A percentile compares a stretch with the other conserved stretches of the same genome.
Conservation (phyloP, 31 red algal genomes). For the Odonthalia washingtoniensis region DNA sequence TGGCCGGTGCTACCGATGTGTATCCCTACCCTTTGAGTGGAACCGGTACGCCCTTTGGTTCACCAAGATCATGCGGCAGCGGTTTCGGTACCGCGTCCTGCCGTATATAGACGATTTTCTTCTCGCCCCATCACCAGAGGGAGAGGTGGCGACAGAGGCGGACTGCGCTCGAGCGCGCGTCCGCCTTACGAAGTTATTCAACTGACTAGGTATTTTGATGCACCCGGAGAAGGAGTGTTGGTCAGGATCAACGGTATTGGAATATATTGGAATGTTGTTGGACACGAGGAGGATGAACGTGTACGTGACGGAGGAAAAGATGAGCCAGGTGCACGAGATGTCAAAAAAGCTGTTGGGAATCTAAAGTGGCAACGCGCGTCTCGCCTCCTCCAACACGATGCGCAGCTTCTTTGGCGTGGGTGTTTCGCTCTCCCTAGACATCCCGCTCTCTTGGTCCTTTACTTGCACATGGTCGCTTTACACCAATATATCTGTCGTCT, state of each 20-base stretch:
- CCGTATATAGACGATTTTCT: slow-evolving; percentile 48
- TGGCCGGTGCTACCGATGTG: not conserved
- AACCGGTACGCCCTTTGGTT: slow-evolving; percentile 11
- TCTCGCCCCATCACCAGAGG: not conserved
- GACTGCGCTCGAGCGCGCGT: not conserved
- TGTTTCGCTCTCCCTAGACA: too few relatives aligned
- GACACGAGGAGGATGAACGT: slow-evolving; percentile 25
- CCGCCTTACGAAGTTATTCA: not conserved
- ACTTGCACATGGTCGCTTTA: too few relatives aligned
- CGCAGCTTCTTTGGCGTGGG: too few relatives aligned
- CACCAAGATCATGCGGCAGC: slow-evolving; percentile 15
- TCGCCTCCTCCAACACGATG: too few relatives aligned
- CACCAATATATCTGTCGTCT: not conserved
- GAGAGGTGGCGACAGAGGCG: not conserved
- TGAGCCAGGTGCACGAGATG: too few relatives aligned
- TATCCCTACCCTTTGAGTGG: slow-evolving; percentile 30
- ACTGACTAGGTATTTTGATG: slow-evolving; percentile 4
- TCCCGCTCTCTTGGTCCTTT: too few relatives aligned
- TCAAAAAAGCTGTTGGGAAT: too few relatives aligned
- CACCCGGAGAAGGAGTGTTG: slow-evolving; percentile 18
- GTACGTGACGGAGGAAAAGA: slow-evolving; percentile 6
- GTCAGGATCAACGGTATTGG: not conserved
- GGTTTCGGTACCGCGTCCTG: slow-evolving; percentile 22
- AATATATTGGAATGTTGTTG: slow-evolving; percentile 15
- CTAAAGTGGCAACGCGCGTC: too few relatives aligned